These are phyloP conservation scores for Fremontodendron californicum DNA, from an alignment of 345 rosid genomes.

Conservation along the genomic window DNA sequence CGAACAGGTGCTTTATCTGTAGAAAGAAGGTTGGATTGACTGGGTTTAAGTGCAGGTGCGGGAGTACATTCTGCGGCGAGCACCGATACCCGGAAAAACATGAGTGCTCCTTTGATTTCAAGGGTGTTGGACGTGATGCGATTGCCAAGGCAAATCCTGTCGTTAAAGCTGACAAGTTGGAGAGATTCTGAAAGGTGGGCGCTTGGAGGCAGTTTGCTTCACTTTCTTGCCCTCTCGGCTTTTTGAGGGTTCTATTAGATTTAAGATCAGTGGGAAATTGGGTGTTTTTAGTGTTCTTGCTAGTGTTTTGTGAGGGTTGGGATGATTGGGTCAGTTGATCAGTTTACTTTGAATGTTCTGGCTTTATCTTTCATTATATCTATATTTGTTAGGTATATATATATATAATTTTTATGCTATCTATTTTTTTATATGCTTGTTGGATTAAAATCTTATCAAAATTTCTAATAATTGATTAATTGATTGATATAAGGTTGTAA, in stretches of 20 bases:
- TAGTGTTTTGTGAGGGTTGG: no score
- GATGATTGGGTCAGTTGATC: no score
- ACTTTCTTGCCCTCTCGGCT: not conserved
- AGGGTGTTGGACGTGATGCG: slow-evolving; percentile 53
- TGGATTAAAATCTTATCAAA: no score
- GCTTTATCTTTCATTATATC: no score
- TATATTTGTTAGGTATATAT: no score
- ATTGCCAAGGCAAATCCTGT: slow-evolving; percentile 77
- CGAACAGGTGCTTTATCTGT: slow-evolving; percentile 60
- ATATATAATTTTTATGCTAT: no score
- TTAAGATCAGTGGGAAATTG: no score
- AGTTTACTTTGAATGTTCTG: no score
- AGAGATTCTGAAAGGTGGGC: slow-evolving; percentile 47
- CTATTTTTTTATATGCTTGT: no score
- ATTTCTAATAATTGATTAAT: no score
- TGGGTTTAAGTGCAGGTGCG: slow-evolving; percentile 79
- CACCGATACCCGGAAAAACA: slow-evolving; percentile 90
- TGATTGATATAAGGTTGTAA: not conserved
- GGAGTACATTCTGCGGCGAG: slow-evolving; percentile 61
- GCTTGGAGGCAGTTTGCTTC: slow-evolving; percentile 23
- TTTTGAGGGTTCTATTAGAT: no score
- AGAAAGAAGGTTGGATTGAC: slow-evolving; percentile 76
- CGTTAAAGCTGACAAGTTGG: slow-evolving; percentile 70
- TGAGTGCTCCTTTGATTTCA: slow-evolving; percentile 68
- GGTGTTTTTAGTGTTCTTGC: no score